Base-by-base conservation (phyloP, 352 stramenopile genomes). In the Aphanomyces stellatus region DNA sequence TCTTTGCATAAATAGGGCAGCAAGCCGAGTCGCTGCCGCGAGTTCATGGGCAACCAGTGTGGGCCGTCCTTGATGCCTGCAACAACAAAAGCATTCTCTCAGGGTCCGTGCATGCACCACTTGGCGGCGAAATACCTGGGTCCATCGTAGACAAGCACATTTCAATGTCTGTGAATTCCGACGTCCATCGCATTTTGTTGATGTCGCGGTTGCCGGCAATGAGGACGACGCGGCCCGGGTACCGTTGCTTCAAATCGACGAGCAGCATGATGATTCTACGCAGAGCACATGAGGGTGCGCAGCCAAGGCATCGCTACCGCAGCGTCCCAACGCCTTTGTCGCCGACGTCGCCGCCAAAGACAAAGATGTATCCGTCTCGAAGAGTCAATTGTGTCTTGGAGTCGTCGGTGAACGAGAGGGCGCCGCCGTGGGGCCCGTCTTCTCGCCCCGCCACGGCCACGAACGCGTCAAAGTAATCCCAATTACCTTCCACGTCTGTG, bases 181-280 rank as follows among this genome's bases (percentile, higher is more conserved):
- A 87, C 10, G 82, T 90, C 30, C 96, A 78, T 30, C 90, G 74
- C 64, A 98, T 87, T 72, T 98, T 98, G 77, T 97, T 97, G 53
- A 96, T 80, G 75, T 98, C 92, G 53, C 92, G 88, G 69, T 98
- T 98, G 13, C 92, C 92, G 41, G 95, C 92, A 49, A 98, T 81
- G 49, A 98, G 74, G 73, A 95, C 83, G 15, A 97, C 91, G 51
- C 87, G 88, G 33, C 94, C 78, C 0, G 87, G 89, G 72, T 97
- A 83, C 31, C 78, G 71, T 62, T 87, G 78, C 74, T 97, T 97
- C 7, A 98, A 76, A 2, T 73, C 76, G 42, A 97, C 76, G 28
- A 98, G 79, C 68, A 91, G 73, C 46, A 85, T 78, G 42, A 91
- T 30, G 11, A 65, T 25, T 13, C 57, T 65, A 65, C 19, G 15